Conservation (phyloP, 2,329 filamentous ascomycete species). For the Colletotrichum limetticola region DNA sequence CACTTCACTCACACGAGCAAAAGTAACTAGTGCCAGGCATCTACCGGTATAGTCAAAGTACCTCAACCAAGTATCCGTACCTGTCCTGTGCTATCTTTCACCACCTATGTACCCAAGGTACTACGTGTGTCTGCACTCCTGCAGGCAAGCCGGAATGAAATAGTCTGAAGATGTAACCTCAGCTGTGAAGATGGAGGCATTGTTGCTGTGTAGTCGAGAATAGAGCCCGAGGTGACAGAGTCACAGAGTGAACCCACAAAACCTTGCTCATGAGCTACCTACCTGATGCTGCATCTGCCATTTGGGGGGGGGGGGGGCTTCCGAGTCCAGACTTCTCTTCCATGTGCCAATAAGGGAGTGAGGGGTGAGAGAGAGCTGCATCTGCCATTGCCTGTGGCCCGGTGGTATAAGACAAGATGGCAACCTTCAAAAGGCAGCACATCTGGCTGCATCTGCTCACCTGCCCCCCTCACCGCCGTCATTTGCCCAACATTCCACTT, state of each 20-base stretch:
- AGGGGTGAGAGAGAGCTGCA: neutral
- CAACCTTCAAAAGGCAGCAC: conserved; percentile 8
- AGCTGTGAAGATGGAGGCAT: neutral
- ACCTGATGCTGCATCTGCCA: neutral
- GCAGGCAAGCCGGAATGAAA: neutral
- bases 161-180: neutral
- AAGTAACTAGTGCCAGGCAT: neutral
- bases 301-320: neutral
- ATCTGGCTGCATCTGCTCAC: neutral
- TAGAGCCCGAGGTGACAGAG: neutral
- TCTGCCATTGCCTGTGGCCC: neutral
- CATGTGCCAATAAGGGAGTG: neutral
- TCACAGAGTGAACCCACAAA: neutral
- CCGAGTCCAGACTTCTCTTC: neutral
- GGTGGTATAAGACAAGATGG: conserved; percentile 17
- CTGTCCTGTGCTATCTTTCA: too few relatives aligned
- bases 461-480: conserved; percentile 10
- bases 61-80: too few relatives aligned
- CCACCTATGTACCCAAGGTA: neutral
- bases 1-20: neutral
- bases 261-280: neutral
- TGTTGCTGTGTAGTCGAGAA: neutral
- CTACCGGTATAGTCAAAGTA: neutral
- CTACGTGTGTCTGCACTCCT: neutral
- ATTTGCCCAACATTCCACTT: neutral